Conservation (phyloP, 2,329 filamentous ascomycete species). For the Exophiala sp. region DNA sequence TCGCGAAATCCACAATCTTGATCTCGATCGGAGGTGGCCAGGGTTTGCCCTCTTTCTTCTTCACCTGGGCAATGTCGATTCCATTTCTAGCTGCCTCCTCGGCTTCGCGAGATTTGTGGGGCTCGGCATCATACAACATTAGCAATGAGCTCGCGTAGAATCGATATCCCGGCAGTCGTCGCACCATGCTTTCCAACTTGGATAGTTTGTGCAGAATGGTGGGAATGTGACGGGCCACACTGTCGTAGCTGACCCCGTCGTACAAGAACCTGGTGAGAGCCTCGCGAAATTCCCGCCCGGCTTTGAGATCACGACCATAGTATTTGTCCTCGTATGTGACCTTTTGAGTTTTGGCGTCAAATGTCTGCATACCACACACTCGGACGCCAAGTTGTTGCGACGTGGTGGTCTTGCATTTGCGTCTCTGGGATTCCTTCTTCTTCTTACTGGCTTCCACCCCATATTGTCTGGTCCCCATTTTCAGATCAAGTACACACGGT, state of each 20-base stretch:
- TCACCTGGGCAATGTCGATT: conserved; percentile 25
- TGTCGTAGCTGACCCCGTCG: conserved; percentile 74
- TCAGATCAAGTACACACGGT: conserved; percentile 93
- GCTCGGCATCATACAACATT: conserved; percentile 91
- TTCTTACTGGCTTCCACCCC: conserved; percentile 86
- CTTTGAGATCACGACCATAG: conserved; percentile 81
- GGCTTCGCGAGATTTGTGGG: conserved; percentile 35
- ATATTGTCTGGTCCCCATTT: conserved; percentile 98
- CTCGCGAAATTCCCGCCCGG: conserved; percentile 79
- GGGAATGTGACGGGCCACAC: conserved; percentile 80
- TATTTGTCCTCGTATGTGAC: conserved; percentile 99
- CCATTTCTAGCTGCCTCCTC: conserved; percentile 25
- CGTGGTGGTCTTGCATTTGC: conserved; percentile 88
- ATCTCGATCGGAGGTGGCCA: conserved; percentile 63
- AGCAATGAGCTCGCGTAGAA: conserved; percentile 93
- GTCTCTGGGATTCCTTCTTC: conserved; percentile 86
- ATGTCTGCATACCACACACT: conserved; percentile 92
- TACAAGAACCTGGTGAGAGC: conserved; percentile 86
- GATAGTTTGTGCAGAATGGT: conserved; percentile 77
- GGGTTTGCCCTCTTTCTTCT: conserved; percentile 29
- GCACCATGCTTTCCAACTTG: conserved; percentile 75
- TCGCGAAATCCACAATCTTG: conserved; percentile 98
- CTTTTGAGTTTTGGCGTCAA: conserved; percentile 74
- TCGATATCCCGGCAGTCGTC: conserved; percentile 72
- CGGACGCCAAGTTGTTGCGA: conserved; percentile 86